Evolutionary conservation across 164 flowering plant species (phyloP), one percentile per base, ranked within the genome.

Genomic region (Kingdonia uniflora): DNA sequence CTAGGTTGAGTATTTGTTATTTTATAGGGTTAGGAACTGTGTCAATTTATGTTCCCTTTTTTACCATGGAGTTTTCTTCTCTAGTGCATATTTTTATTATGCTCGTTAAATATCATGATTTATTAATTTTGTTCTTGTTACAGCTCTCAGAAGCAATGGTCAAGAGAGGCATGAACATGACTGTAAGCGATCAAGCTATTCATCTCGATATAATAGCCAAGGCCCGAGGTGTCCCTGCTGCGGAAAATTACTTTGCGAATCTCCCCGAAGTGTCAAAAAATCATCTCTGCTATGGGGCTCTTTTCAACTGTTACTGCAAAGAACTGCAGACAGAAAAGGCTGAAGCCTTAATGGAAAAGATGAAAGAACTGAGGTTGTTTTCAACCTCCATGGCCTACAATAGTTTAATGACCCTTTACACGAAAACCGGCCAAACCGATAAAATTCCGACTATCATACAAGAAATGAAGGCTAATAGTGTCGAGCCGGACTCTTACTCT

Each of bases 281-380:
- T 61, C 85, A 74, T 59, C 81, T 74, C 15, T 70, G 75, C 16
- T 94, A 89, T 71, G 85, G 97, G 50, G 74, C 97, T 29, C 95
- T 92, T 66, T 74, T 92, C 53, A 86, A 92, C 63, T 82, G 87
- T 62, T 92, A 88, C 67, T 88, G 97, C 73, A 88, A 82, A 66
- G 92, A 86, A 54, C 68, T 73, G 65, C 65, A 77, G 85, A 67
- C 81, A 5, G 92, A 82, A 55, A 78, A 92, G 65, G 99, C 99
- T 20, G 99, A 86, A 65, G 76, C 79, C 59, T 73, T 92, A 29
- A 62, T 86, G 65, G 95, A 80, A 46, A 92, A 82, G 77, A 89
- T 86, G 97, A 88, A 92, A 66, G 97, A 86, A 55, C 80, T 92
- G 42, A 67, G 71, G 15, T 72, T 88, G 51, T 65, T 62, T 52